phyloP scores from a whole-genome alignment of 2,329 filamentous ascomycete genomes.

The Malbranchea cinnamomea region DNA sequence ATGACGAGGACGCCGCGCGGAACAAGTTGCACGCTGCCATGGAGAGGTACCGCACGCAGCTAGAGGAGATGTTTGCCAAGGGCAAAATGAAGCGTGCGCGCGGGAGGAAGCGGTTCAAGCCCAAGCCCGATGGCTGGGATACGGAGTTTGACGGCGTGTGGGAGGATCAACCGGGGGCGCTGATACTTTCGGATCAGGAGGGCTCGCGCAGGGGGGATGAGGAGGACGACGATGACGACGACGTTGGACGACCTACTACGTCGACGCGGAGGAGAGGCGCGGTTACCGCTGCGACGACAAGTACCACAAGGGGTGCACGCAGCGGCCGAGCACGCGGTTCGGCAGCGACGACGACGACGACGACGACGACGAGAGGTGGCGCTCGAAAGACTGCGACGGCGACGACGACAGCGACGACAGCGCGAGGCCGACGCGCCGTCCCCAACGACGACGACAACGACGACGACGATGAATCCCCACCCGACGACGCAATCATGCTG shows the following conservation, averaged over 20 bases:
- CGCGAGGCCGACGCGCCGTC: conserved; percentile 18
- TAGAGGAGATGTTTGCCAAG: conserved; percentile 56
- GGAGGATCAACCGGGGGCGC: conserved; percentile 61
- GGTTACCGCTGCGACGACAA: conserved; percentile 24
- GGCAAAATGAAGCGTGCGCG: conserved; percentile 43
- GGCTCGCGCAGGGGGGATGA: conserved; percentile 32
- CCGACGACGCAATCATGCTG: conserved; percentile 28
- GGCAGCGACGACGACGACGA: conserved; percentile 17
- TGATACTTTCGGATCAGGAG: conserved; percentile 39
- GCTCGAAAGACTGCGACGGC: conserved; percentile 13
- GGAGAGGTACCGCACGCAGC: conserved; percentile 52
- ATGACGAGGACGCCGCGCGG: conserved; percentile 51
- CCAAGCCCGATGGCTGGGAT: conserved; percentile 71
- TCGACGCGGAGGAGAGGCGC: conserved; percentile 31
- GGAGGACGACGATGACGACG: conserved; percentile 34
- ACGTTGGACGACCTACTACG: conserved; percentile 16
- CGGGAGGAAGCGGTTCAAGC: conserved; percentile 48
- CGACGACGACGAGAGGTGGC: conserved; percentile 17
- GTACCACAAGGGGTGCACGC: conserved; percentile 19
- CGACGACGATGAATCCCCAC: conserved; percentile 20
- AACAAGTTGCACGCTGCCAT: conserved; percentile 59
- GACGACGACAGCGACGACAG: conserved; percentile 9
- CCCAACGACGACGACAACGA: conserved; percentile 24
- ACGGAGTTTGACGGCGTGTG: conserved; percentile 77
- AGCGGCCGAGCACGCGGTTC: conserved; percentile 11